A percentile compares a stretch with the other conserved stretches of the same genome.
phyloP scores from a whole-genome alignment of 129 eudicot species.

The Gnaphalium uliginosum region DNA sequence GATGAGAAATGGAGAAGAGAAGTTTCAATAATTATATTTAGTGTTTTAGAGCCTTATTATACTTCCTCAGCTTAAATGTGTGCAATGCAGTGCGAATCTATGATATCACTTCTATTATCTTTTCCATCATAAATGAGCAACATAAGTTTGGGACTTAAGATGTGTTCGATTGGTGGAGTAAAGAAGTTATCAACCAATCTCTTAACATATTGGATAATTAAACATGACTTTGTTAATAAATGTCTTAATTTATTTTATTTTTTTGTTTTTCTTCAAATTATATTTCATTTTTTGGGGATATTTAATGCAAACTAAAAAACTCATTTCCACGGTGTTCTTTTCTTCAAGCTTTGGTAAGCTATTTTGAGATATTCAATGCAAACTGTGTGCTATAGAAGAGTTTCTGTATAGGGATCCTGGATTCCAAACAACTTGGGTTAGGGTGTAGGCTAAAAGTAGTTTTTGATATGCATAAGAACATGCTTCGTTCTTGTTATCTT shows the following conservation, averaged over 20 bases:
- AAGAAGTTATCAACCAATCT: background rate
- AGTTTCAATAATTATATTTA: background rate
- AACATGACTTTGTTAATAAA: background rate
- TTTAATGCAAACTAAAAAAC: background rate
- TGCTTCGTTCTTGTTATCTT: slow-evolving; percentile 16
- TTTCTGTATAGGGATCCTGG: background rate
- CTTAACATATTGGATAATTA: background rate
- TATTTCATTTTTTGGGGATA: background rate
- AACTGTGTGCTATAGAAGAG: background rate
- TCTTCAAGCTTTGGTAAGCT: background rate
- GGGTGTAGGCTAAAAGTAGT: slow-evolving; percentile 2
- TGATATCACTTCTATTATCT: background rate
- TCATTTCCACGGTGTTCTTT: background rate
- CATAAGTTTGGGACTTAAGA: background rate
- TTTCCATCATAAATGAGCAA: background rate
- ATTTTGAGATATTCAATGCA: background rate
- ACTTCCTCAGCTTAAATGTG: background rate
- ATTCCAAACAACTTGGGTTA: background rate
- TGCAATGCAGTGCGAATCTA: background rate
- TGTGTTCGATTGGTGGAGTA: background rate
- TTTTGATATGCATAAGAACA: background rate
- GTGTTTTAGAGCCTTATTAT: background rate
- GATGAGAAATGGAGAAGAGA: background rate
- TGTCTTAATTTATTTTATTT: background rate
- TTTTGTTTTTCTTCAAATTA: background rate